Conservation (phyloP, 2,329 filamentous ascomycete genomes). For the Fusarium subtropicale region DNA sequence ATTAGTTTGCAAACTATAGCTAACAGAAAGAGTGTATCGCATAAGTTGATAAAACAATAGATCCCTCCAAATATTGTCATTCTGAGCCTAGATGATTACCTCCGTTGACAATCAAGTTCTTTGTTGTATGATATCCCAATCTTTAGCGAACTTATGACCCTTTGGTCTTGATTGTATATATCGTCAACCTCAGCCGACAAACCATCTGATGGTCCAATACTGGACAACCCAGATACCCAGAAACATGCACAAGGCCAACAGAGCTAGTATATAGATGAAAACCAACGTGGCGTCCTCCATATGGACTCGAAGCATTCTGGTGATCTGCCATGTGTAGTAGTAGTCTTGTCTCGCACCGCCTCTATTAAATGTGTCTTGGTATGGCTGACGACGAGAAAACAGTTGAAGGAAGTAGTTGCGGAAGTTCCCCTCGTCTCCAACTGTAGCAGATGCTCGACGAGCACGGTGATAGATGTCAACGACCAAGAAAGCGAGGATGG, state of each 20-base stretch:
- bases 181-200: neutral
- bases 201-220: neutral
- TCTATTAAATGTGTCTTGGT: neutral
- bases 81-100: too few relatives aligned
- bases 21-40: too few relatives aligned
- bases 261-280: neutral
- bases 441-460: neutral
- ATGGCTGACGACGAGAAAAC: neutral
- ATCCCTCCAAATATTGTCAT: too few relatives aligned
- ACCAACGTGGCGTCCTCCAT: neutral
- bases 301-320: neutral
- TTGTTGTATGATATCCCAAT: too few relatives aligned
- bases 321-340: neutral
- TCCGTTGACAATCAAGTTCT: too few relatives aligned
- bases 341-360: neutral
- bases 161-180: too few relatives aligned
- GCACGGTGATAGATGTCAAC: neutral
- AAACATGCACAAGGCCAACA: neutral
- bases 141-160: too few relatives aligned
- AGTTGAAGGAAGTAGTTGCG: neutral
- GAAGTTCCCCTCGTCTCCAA: neutral
- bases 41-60: too few relatives aligned
- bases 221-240: neutral
- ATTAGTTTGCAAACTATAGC: too few relatives aligned
- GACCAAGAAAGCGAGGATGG: neutral